A percentile compares a stretch with the other conserved stretches of the same genome.
These are phyloP conservation scores for Nemophila menziesii DNA, from an alignment of 257 asterid species.

Conservation along the genomic window DNA sequence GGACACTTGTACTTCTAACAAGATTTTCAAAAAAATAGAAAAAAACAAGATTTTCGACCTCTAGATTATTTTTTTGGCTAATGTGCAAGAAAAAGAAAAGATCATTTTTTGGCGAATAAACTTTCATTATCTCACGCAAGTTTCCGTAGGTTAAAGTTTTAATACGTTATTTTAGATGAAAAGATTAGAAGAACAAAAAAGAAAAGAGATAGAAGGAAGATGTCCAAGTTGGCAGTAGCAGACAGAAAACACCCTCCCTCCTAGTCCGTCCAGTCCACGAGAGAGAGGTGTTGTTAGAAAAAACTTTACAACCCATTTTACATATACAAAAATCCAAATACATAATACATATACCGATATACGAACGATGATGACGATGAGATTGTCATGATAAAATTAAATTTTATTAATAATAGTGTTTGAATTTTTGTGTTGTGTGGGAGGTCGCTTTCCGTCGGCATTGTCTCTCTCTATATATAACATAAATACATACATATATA, in stretches of 20 bases:
- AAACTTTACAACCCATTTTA: background rate
- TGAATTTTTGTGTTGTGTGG: slow-evolving; percentile 28
- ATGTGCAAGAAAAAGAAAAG: too few species aligned
- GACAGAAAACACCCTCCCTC: background rate
- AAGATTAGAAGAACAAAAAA: too few species aligned
- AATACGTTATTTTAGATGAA: too few species aligned
- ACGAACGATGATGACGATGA: background rate
- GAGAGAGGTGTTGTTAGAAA: background rate
- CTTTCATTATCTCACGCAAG: too few species aligned
- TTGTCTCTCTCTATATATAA: slow-evolving; percentile 9
- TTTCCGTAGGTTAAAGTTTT: too few species aligned
- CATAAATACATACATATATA: slow-evolving; percentile 1
- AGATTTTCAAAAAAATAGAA: too few species aligned
- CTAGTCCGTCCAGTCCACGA: background rate
- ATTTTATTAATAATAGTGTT: slow-evolving; percentile 2
- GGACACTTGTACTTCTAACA: too few species aligned
- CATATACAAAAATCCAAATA: too few species aligned
- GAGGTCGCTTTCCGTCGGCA: slow-evolving; percentile 59
- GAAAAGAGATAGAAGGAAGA: too few species aligned
- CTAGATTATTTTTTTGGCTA: too few species aligned
- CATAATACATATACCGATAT: background rate
- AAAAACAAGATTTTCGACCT: too few species aligned
- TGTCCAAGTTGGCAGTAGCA: background rate
- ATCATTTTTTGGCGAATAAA: too few species aligned
- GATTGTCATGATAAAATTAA: background rate